Conservation (phyloP, 495 filamentous ascomycete species). For the Podospora bellae-mahoneyi region DNA sequence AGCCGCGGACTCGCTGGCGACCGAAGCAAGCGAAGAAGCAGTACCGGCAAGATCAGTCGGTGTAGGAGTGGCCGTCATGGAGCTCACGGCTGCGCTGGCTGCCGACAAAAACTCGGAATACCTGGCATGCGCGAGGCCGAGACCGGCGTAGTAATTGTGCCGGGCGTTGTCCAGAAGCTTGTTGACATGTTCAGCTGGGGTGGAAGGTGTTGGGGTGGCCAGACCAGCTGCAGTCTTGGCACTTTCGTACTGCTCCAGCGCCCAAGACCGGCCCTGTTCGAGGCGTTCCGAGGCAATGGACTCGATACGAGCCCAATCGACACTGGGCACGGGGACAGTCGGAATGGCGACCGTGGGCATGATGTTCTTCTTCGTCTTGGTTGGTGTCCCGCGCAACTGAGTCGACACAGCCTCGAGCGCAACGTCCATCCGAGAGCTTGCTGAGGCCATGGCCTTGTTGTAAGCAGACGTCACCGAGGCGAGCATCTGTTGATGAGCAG, state of each 20-base stretch:
- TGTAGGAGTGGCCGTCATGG: constrained; percentile 48
- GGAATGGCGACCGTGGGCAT: constrained; percentile 28
- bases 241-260: constrained; percentile 61
- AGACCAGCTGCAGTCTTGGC: constrained; percentile 56
- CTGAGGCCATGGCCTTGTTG: constrained; percentile 60
- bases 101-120: constrained; percentile 70
- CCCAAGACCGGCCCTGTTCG: constrained; percentile 58
- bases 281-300: constrained; percentile 64
- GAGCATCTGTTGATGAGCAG: constrained; percentile 60
- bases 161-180: constrained; percentile 60
- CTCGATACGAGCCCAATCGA: constrained; percentile 42
- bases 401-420: constrained; percentile 48
- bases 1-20: constrained; percentile 32
- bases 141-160: constrained; percentile 70
- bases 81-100: constrained; percentile 59
- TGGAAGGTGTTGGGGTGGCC: constrained; percentile 52
- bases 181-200: constrained; percentile 42
- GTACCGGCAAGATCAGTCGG: constrained; percentile 45
- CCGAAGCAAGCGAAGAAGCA: constrained; percentile 36
- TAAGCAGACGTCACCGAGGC: constrained; percentile 67
- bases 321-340: constrained; percentile 24
- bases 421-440: constrained; percentile 54
- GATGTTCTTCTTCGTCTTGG: constrained; percentile 33
- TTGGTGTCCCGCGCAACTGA: constrained; percentile 45
- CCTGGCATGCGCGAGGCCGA: constrained; percentile 72